Percentiles rank a stretch among this genome's conserved stretches.
phyloP scores from a whole-genome alignment of 2,329 filamentous ascomycete species.

The Aspergillus caelatus region DNA sequence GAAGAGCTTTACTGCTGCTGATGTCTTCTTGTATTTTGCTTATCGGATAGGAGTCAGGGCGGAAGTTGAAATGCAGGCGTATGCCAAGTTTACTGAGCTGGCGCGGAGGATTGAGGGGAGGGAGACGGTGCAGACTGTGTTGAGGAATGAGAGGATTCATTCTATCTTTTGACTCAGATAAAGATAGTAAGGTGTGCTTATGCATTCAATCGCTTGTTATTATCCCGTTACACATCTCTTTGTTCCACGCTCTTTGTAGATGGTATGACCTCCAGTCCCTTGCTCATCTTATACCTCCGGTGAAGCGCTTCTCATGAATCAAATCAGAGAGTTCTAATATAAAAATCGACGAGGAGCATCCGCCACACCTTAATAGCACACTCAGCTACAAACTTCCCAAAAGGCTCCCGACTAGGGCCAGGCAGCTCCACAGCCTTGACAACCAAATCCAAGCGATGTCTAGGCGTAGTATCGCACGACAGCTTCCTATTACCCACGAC shows the following conservation, averaged over 20 bases:
- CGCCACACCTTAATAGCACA: rapidly evolving
- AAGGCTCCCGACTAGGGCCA: neutral
- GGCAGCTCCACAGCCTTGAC: conserved; percentile 7
- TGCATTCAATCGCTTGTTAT: too few species aligned
- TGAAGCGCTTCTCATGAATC: too few species aligned
- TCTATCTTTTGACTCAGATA: neutral
- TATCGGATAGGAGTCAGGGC: conserved; percentile 32
- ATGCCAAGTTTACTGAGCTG: neutral
- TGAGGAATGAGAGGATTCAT: neutral
- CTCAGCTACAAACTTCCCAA: neutral
- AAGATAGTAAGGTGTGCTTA: too few species aligned
- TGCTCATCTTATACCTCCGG: too few species aligned
- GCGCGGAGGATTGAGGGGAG: neutral
- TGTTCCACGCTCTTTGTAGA: too few species aligned
- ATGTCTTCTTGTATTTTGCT: conserved; percentile 38
- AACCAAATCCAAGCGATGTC: conserved; percentile 3
- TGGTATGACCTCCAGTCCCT: too few species aligned
- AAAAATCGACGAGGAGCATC: too few species aligned
- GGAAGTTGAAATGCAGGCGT: conserved; percentile 22
- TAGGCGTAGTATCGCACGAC: conserved; percentile 1
- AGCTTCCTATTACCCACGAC: neutral
- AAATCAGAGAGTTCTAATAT: too few species aligned
- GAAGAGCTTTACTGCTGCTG: conserved; percentile 37
- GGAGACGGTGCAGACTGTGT: neutral
- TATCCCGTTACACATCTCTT: too few species aligned